Percentiles rank a stretch among this genome's conserved stretches.
Conservation (phyloP, 2,329 filamentous ascomycete species). For the Metarhizium anisopliae region DNA sequence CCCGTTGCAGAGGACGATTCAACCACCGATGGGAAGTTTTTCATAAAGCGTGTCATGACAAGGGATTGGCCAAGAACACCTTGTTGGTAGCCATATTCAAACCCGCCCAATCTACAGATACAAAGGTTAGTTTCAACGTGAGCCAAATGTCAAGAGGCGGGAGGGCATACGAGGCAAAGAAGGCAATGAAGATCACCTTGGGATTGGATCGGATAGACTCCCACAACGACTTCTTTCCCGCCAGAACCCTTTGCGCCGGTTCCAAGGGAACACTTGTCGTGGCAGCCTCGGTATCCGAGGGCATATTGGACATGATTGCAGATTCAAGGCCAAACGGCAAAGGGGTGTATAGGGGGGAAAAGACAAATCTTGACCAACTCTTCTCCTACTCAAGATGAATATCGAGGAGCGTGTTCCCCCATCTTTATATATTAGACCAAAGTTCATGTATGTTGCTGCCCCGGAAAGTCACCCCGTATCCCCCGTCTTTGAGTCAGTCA, state of each 20-base stretch:
- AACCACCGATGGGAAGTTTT: conserved; percentile 39
- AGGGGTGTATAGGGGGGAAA: too few species aligned
- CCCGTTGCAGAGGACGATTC: conserved; percentile 36
- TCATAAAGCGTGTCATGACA: conserved; percentile 40
- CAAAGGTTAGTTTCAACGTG: neutral
- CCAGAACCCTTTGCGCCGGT: conserved; percentile 8
- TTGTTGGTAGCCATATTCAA: conserved; percentile 46
- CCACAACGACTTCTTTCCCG: conserved; percentile 7
- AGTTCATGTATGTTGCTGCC: neutral
- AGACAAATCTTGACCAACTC: too few species aligned
- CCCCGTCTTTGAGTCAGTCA: conserved; percentile 4
- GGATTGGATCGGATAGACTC: conserved; percentile 20
- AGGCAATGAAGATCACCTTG: conserved; percentile 28
- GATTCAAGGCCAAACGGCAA: neutral
- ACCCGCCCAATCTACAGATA: conserved; percentile 34
- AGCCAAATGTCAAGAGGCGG: neutral
- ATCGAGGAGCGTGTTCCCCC: neutral
- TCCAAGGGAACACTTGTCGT: conserved; percentile 8
- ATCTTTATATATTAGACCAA: neutral
- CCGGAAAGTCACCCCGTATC: conserved; percentile 1
- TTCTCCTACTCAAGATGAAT: too few species aligned
- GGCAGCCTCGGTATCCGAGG: conserved; percentile 8
- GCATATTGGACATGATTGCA: conserved; percentile 1
- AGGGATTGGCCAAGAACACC: conserved; percentile 45
- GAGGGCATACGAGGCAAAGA: conserved; percentile 28